Percentiles rank a stretch among this genome's conserved stretches.
Conservation (phyloP, 148 eudicot genomes). For the Drosera capensis region DNA sequence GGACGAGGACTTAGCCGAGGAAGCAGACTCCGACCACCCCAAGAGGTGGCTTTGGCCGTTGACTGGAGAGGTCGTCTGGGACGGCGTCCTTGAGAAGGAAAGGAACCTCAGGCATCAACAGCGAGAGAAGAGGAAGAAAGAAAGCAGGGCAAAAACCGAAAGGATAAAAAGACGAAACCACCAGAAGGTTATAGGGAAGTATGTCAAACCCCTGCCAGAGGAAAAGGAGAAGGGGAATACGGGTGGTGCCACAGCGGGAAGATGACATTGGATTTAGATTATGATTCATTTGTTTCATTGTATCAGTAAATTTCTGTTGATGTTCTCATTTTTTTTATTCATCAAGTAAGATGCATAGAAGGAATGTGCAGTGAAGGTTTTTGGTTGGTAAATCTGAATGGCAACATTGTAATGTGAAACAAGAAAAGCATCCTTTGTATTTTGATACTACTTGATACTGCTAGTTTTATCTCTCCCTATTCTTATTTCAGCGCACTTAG, state of each 20-base stretch:
- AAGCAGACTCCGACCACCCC: conserved; percentile 44
- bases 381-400: too few relatives aligned
- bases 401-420: too few relatives aligned
- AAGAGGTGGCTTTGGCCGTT: conserved; percentile 78
- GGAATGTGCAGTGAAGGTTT: too few relatives aligned
- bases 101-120: conserved; percentile 29
- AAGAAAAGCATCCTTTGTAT: too few relatives aligned
- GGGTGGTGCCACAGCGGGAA: conserved; percentile 13
- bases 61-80: conserved; percentile 82
- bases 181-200: conserved; percentile 58
- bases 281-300: too few relatives aligned
- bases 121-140: conserved; percentile 36
- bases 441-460: too few relatives aligned
- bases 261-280: conserved; percentile 32
- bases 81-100: conserved; percentile 63
- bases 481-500: too few relatives aligned
- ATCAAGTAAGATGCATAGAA: too few relatives aligned
- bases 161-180: conserved; percentile 38
- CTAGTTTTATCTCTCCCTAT: too few relatives aligned
- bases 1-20: conserved; percentile 94
- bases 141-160: conserved; percentile 38
- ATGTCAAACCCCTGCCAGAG: conserved; percentile 53
- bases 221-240: conserved; percentile 17
- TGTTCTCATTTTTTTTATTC: too few relatives aligned
- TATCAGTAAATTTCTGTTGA: too few relatives aligned